Evolutionary conservation across 768 basidiomycete species (phyloP).

Genomic region (Leccinellum albellum): DNA sequence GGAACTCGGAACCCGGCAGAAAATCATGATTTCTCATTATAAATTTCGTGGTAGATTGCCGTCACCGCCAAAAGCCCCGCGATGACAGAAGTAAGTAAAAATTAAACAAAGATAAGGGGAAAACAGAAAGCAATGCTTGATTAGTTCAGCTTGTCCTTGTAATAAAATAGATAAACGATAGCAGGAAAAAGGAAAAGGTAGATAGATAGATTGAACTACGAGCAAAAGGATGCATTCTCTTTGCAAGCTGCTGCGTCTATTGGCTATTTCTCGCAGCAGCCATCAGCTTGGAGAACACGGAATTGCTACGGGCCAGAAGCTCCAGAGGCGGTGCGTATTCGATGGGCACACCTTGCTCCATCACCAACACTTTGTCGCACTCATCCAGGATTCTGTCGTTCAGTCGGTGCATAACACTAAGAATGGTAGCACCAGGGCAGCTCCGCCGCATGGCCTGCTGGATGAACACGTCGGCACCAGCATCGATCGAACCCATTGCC

Average conservation of each 20-base stretch:
- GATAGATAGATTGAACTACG: background rate
- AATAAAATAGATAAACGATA: background rate
- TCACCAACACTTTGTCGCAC: slow-evolving; percentile 33
- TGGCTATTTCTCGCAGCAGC: slow-evolving; percentile 19
- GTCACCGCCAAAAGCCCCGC: background rate
- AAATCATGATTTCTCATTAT: background rate
- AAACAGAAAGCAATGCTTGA: background rate
- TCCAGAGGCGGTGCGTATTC: slow-evolving; percentile 24
- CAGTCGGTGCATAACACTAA: slow-evolving; percentile 31
- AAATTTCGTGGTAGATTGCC: background rate
- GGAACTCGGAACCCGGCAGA: slow-evolving; percentile 15
- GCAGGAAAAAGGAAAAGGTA: no score
- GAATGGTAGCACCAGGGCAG: slow-evolving; percentile 28
- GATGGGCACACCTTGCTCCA: slow-evolving; percentile 35
- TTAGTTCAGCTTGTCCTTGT: background rate
- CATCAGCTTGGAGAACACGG: slow-evolving; percentile 30
- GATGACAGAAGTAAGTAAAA: background rate
- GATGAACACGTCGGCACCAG: slow-evolving; percentile 79
- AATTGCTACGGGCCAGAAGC: slow-evolving; percentile 21
- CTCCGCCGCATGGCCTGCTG: slow-evolving; percentile 30
- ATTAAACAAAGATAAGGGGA: background rate
- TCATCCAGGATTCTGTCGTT: slow-evolving; percentile 27
- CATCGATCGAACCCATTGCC: slow-evolving; percentile 67
- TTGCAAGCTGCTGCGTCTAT: background rate
- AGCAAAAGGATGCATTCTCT: background rate